These are phyloP conservation scores for Hypoxylon sp. DNA, from an alignment of 2,329 filamentous ascomycete genomes.

Conservation along the genomic window DNA sequence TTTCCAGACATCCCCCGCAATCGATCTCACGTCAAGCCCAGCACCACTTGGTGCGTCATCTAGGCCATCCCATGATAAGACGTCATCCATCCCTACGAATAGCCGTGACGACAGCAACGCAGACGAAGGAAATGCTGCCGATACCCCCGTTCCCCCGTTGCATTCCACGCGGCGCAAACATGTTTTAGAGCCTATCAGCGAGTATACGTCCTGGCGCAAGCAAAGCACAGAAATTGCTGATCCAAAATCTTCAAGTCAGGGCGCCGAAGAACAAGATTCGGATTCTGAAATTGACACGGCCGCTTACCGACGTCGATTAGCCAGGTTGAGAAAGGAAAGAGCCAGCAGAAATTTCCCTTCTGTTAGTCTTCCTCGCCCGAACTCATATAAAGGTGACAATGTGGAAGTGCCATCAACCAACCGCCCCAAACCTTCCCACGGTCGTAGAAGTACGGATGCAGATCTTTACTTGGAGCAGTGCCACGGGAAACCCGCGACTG, in stretches of 20 bases:
- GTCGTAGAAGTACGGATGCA: conserved; percentile 12
- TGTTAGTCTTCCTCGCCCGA: conserved; percentile 42
- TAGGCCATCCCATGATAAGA: conserved; percentile 35
- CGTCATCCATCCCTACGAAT: conserved; percentile 33
- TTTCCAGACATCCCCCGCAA: conserved; percentile 60
- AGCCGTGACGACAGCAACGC: conserved; percentile 19
- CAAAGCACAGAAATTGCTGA: conserved; percentile 26
- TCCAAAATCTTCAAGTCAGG: conserved; percentile 37
- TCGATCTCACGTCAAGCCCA: conserved; percentile 58
- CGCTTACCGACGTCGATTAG: conserved; percentile 45
- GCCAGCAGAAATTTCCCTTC: conserved; percentile 47
- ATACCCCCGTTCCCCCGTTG: conserved; percentile 35
- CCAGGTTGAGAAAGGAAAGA: conserved; percentile 44
- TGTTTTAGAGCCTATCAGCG: conserved; percentile 46
- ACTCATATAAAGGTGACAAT: conserved; percentile 38
- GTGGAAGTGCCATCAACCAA: conserved; percentile 51
- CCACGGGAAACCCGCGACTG: conserved; percentile 31
- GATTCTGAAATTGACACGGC: conserved; percentile 45
- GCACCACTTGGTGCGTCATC: conserved; percentile 43
- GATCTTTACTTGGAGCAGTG: conserved; percentile 36
- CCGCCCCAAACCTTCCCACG: conserved; percentile 35
- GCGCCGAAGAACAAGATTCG: conserved; percentile 39
- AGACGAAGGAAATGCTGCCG: conserved; percentile 30
- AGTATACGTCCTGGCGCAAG: conserved; percentile 45
- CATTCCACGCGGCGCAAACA: conserved; percentile 26